Base-by-base conservation (phyloP, 768 basidiomycete species). In the Trametes sanguinea region DNA sequence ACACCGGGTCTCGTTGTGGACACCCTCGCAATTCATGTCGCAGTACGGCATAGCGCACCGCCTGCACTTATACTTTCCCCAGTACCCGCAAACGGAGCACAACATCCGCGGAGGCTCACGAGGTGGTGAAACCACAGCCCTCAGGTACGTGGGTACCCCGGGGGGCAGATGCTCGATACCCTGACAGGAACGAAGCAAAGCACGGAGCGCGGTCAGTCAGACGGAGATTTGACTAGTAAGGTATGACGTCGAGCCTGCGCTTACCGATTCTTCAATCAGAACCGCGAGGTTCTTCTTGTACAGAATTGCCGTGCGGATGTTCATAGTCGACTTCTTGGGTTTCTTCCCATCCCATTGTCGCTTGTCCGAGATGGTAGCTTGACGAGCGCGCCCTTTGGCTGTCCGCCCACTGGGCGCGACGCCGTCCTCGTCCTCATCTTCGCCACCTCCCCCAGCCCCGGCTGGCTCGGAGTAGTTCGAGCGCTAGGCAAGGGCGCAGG, bases 21-120 rank as follows among this genome's bases (percentile, higher is more conserved):
- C 84, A 17, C 77, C 76, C 68, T 88, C 84, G 68, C 93, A 95
- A 57, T 84, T 85, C 44, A 79, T 75, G 72, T 88, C 87, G 65
- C 93, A 94, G 65, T 87, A 94, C 2, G 86, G 78, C 80, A 92
- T 79, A 0, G 85, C 85, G 74, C 93, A 94, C 66, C 83, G 84
- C 62, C 81, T 83, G 76, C 93, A 95, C 57, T 83, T 87, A 71
- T 95, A 94, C 4, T 78, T 78, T 6, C 90, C 92, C 83, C 84
- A 89, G 72, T 90, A 94, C 2, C 93, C 91, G 67, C 93, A 94
- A 29, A 94, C 89, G n/a, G 90, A 85, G 70, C 93, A 95, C 13
- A 94, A 69, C 65, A 85, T 75, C 44, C 90, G 85, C 7, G 87
- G 82, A 6, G 92, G 90, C 60, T 87, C 83, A 1, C 72, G 73